Evolutionary conservation across 441 rosid species (phyloP), one percentile per base, ranked within the genome.

Genomic region (Hypseocharis bilobata): DNA sequence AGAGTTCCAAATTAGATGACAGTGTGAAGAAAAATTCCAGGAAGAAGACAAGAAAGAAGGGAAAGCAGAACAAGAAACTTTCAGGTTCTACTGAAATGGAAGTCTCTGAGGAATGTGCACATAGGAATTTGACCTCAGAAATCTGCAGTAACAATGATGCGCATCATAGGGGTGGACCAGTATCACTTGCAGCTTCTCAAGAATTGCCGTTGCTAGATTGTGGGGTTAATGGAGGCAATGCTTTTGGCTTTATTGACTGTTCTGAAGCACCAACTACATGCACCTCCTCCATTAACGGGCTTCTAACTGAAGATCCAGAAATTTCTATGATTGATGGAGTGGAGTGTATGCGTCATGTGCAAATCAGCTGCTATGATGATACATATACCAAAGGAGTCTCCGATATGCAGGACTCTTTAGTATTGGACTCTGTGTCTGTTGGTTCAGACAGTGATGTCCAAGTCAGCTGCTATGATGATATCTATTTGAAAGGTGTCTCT

Each of bases 31-130:
- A 73, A 71, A 72, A 40, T 56, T 76, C 64, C 2, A 77, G 66
- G 62, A 78, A 69, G 67, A 78, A 77, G 69, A 45, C 72, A 47
- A 76, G 74, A 70, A 81, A 64, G 78, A 83, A 77, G 66, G 77
- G 77, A 68, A 78, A 69, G 67, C 79, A 67, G 26, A 75, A 72
- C 60, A 76, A 71, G 67, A 78, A 72, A 62, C 55, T 60, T 72
- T 56, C 66, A 17, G 69, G 63, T 26, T 72, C 67, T 6, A 52
- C 62, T 1, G 76, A 62, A 51, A 67, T 74, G 25, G 78, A 76
- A 70, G 51, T 60, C 16, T 67, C 70, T 1, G 75, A 68, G 51
- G 62, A 66, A 55, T 28, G 62, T 64, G 68, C 49, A 11, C 30
- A 0, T 36, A 73, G 59, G 49, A 68, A 70, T 73, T 65, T 67